phyloP scores from a whole-genome alignment of 768 basidiomycete genomes.

The Suillus ampliporus region DNA sequence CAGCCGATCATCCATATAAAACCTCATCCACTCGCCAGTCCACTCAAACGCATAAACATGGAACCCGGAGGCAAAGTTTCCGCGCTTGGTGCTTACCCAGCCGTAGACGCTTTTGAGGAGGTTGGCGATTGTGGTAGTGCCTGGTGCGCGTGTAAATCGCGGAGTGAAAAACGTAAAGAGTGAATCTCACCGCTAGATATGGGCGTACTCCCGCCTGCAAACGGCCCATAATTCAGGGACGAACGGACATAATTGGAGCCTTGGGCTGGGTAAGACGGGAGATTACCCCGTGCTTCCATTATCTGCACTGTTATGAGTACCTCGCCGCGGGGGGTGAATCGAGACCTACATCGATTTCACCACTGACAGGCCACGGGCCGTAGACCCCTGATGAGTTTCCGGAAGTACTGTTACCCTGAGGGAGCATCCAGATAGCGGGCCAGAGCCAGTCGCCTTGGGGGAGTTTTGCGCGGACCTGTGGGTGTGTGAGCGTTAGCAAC shows the following conservation, averaged over 20 bases:
- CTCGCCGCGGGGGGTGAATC: no score
- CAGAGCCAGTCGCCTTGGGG: slow-evolving; percentile 55
- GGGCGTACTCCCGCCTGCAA: slow-evolving; percentile 39
- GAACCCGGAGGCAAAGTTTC: slow-evolving; percentile 52
- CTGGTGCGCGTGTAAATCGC: slow-evolving; percentile 12
- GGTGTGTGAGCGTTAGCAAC: slow-evolving; percentile 32
- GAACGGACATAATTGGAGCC: slow-evolving; percentile 57
- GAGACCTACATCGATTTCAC: slow-evolving; percentile 62
- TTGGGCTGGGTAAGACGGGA: slow-evolving; percentile 45
- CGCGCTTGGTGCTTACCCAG: slow-evolving; percentile 44
- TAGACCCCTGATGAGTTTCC: slow-evolving; percentile 25
- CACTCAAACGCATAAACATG: slow-evolving; percentile 65
- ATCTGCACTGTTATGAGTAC: no score
- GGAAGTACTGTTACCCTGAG: slow-evolving; percentile 30
- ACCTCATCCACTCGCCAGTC: slow-evolving; percentile 59
- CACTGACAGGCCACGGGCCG: slow-evolving; percentile 54
- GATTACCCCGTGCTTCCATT: slow-evolving; percentile 59
- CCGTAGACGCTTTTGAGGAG: slow-evolving; percentile 45
- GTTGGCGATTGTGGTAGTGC: slow-evolving; percentile 16
- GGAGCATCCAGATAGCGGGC: slow-evolving; percentile 41
- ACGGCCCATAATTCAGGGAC: slow-evolving; percentile 72
- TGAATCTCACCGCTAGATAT: slow-evolving; percentile 31
- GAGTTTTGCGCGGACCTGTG: slow-evolving; percentile 66
- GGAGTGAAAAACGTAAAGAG: neutral
- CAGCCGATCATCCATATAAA: slow-evolving; percentile 58